Evolutionary conservation across 2,329 filamentous ascomycete genomes (phyloP).

Genomic region (Fusarium sp.): DNA sequence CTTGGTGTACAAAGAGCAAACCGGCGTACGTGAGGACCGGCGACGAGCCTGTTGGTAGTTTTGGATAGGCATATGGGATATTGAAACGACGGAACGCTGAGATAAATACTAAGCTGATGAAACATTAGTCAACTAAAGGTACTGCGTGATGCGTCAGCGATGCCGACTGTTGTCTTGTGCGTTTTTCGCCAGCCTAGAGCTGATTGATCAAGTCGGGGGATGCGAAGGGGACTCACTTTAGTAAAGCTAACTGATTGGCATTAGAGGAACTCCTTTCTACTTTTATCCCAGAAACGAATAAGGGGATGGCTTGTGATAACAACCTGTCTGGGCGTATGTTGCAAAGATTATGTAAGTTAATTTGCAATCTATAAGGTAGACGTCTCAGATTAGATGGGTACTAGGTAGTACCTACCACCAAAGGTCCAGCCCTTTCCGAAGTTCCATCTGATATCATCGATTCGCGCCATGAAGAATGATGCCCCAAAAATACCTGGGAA

Average conservation of each 20-base stretch:
- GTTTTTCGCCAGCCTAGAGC: background rate
- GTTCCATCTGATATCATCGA: background rate
- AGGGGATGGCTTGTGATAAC: background rate
- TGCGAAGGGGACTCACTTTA: background rate
- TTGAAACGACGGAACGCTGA: background rate
- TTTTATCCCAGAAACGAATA: background rate
- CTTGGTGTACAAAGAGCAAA: background rate
- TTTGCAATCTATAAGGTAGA: background rate
- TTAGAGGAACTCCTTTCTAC: background rate
- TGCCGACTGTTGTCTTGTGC: background rate
- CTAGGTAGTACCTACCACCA: no score
- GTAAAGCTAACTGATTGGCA: background rate
- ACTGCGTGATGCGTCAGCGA: background rate
- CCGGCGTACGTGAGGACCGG: background rate
- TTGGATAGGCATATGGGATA: background rate
- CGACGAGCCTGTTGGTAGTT: background rate
- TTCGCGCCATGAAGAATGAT: background rate
- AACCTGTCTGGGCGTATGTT: background rate
- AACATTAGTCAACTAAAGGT: background rate
- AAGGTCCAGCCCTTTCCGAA: background rate
- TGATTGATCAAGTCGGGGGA: background rate
- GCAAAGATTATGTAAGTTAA: background rate
- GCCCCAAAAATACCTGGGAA: background rate
- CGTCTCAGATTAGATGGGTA: no score
- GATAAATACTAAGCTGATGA: background rate